Evolutionary conservation across 2,329 filamentous ascomycete genomes (phyloP), one percentile per base, ranked within the genome.

Genomic region (Pseudocercospora musae): DNA sequence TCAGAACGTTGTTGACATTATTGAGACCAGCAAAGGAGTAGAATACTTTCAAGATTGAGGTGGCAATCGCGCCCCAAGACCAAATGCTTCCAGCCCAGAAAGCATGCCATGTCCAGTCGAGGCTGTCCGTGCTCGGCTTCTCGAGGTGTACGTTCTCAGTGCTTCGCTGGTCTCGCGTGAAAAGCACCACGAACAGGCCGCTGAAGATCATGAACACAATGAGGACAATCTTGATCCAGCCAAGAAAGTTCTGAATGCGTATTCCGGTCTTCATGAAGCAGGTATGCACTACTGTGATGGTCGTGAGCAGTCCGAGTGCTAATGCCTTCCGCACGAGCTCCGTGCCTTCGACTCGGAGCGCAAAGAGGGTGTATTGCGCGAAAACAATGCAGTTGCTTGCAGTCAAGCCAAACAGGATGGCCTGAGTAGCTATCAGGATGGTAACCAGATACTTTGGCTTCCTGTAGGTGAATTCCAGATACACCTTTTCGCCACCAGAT

Each of bases 1-100:
- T 89, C 56, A 91, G 78, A 3, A 90, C 88, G 67, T 90, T 88
- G 74, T 87, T 89, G 65, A 87, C 80, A 63, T 90, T 90, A 57
- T 81, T 84, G 11, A 89, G 77, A 0, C 89, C 88, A 0, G 86
- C 80, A 60, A 89, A 91, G 0, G 87, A 88, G 72, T 90, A 90
- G 49, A 88, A 85, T 0, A 90, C 85, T 68, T 78, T 87, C 76
- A 88, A 87, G 0, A 91, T 75, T 0, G 87, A 83, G 0, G 88
- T 89, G 0, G 87, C 85, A n/a, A 91, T 78, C 1, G 84, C 79
- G 29, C 86, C 86, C 82, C 86, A 89, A 69, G 84, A 87, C 87
- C 88, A 90, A 57, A 67, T 64, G 37, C 58, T 66, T 20, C 66
- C 66, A 23, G 61, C 55, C 66, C 65, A 68, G 18, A 68, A 66